These are phyloP conservation scores for barley (Hordeum vulgare) DNA, from an alignment of 176 grass and related monocot species.

Conservation along the genomic window MorexV3_pseudomolecules_assembly NC_058523.1:407957099-407957598, in stretches of 20 bases:
- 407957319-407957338: too few relatives aligned
- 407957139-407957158: conserved; percentile 38
- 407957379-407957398: conserved; percentile 7
- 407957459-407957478: neutral
- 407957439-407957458: conserved; percentile 22
- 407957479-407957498: neutral
- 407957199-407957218: conserved; percentile 74
- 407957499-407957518: conserved; percentile 9
- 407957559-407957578: too few relatives aligned
- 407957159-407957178: conserved; percentile 47
- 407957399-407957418: conserved; percentile 1
- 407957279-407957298: too few relatives aligned
- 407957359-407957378: too few relatives aligned
- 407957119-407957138: neutral
- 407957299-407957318: too few relatives aligned
- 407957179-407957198: conserved; percentile 57
- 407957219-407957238: conserved; percentile 73
- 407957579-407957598: too few relatives aligned
- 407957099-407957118: neutral
- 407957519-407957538: conserved; percentile 21
- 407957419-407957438: conserved; percentile 14
- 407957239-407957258: conserved; percentile 59
- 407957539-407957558: neutral
- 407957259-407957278: too few relatives aligned
- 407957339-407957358: too few relatives aligned